Percentiles rank a stretch among this genome's conserved stretches.
Evolutionary conservation across 2,329 filamentous ascomycete genomes (phyloP).

Genomic region (Davidsoniella australis): DNA sequence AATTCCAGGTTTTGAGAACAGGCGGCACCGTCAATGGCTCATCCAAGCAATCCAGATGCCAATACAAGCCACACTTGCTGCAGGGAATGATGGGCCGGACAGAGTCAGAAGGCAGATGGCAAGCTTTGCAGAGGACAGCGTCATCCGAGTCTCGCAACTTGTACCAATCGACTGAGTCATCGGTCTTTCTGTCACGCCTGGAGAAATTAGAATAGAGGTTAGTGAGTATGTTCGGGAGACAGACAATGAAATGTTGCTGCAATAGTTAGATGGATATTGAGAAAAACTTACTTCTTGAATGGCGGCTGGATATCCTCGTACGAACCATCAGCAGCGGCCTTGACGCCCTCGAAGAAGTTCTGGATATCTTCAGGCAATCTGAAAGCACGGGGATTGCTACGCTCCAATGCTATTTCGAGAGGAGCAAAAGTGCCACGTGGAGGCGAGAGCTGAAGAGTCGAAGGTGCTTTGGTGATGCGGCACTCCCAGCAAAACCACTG

Average conservation of each 20-base stretch:
- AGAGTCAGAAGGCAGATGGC: conserved; percentile 45
- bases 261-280: background rate
- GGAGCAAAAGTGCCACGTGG: conserved; percentile 38
- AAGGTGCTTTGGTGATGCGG: conserved; percentile 24
- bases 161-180: conserved; percentile 49
- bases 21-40: conserved; percentile 70
- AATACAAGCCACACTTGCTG: conserved; percentile 63
- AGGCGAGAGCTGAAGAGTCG: conserved; percentile 6
- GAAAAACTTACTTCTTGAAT: conserved; percentile 3
- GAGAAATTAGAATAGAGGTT: background rate
- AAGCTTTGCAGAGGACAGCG: conserved; percentile 60
- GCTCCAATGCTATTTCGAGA: conserved; percentile 47
- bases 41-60: conserved; percentile 86
- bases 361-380: conserved; percentile 53
- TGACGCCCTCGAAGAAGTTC: conserved; percentile 64
- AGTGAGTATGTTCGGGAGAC: background rate
- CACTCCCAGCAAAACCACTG: conserved; percentile 79
- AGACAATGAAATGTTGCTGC: no score
- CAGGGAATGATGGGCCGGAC: conserved; percentile 68
- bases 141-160: conserved; percentile 55
- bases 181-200: conserved; percentile 26
- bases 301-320: conserved; percentile 50
- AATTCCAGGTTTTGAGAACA: conserved; percentile 64
- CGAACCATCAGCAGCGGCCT: conserved; percentile 57
- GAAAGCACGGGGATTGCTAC: conserved; percentile 56